Evolutionary conservation across 257 asterid genomes (phyloP).

Genomic region (Orobanche coerulescens): DNA sequence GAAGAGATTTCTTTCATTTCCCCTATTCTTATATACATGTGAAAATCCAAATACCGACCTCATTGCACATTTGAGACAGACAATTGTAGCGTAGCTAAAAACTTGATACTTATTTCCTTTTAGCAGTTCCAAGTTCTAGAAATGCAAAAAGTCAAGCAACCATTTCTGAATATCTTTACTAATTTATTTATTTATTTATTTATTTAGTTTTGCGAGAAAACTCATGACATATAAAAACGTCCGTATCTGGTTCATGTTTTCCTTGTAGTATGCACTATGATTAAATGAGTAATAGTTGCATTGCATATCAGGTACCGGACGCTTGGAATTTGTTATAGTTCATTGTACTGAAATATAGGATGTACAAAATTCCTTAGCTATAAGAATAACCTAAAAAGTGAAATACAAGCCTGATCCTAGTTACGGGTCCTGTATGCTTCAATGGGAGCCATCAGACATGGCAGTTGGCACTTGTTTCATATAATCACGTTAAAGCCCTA

Average conservation of each 20-base stretch:
- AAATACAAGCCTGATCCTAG: background rate
- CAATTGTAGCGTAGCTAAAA: background rate
- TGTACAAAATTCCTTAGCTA: background rate
- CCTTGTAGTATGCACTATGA: background rate
- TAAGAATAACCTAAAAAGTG: background rate
- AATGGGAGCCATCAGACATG: background rate
- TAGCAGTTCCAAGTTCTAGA: background rate
- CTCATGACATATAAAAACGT: background rate
- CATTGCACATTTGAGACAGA: background rate
- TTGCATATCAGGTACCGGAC: no score
- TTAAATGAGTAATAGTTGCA: background rate
- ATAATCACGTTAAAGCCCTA: background rate
- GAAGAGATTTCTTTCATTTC: background rate
- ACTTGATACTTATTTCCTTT: background rate
- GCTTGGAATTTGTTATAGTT: no score
- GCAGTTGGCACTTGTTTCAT: background rate
- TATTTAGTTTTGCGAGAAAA: background rate
- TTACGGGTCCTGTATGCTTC: background rate
- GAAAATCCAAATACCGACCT: background rate
- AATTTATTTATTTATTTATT: no score
- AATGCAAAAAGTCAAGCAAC: background rate
- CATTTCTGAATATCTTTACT: no score
- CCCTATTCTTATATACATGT: background rate
- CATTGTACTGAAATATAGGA: background rate
- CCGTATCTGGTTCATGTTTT: background rate